Evolutionary conservation across 2,329 filamentous ascomycete species (phyloP).

Genomic region (Nemania sp.): DNA sequence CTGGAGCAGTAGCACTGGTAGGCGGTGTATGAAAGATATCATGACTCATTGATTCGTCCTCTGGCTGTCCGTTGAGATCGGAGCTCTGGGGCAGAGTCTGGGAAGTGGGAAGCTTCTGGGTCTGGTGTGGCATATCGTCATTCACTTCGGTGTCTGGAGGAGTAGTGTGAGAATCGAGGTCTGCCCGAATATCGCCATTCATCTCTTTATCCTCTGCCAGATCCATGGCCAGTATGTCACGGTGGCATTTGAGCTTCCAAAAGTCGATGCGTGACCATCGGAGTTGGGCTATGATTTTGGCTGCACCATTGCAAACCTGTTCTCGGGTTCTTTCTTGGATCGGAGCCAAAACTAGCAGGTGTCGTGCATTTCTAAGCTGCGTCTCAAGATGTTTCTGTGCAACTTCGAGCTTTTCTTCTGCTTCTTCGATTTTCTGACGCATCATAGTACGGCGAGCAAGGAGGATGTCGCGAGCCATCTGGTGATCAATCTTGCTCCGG

Average conservation of each 20-base stretch:
- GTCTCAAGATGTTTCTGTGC: constrained; percentile 79
- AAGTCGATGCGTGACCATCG: constrained; percentile 96
- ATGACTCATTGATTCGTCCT: constrained; percentile 44
- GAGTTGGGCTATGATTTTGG: constrained; percentile 80
- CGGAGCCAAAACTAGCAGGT: constrained; percentile 84
- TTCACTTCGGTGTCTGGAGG: constrained; percentile 43
- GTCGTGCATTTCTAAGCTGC: constrained; percentile 84
- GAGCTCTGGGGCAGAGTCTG: constrained; percentile 40
- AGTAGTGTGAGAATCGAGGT: constrained; percentile 26
- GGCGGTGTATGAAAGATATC: constrained; percentile 56
- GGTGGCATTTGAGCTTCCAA: constrained; percentile 88
- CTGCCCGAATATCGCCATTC: constrained; percentile 39
- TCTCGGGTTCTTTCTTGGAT: constrained; percentile 91
- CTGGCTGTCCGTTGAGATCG: constrained; percentile 36
- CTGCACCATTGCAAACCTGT: constrained; percentile 80
- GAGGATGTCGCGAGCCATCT: constrained; percentile 85
- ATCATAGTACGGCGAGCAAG: constrained; percentile 81
- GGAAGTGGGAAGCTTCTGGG: constrained; percentile 42
- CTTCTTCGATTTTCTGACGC: constrained; percentile 78
- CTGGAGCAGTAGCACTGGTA: constrained; percentile 43
- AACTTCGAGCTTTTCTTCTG: constrained; percentile 74
- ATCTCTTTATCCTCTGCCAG: constrained; percentile 73
- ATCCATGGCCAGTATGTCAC: constrained; percentile 83
- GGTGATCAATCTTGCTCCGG: constrained; percentile 73
- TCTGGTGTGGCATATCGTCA: constrained; percentile 40